These are phyloP conservation scores for Erodium trifolium DNA, from an alignment of 441 rosid species.

Conservation along the genomic window DNA sequence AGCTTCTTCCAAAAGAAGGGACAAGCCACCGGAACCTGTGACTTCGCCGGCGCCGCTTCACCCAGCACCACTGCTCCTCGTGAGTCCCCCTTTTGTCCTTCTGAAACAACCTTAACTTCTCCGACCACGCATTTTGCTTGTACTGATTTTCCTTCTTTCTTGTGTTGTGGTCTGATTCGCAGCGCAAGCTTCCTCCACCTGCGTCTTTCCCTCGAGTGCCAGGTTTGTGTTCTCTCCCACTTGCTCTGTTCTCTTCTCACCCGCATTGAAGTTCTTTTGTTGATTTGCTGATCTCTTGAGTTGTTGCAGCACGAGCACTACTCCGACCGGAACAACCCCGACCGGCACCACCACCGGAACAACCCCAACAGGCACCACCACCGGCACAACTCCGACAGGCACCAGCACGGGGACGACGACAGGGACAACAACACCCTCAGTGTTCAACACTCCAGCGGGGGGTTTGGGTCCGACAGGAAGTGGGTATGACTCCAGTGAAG, in stretches of 20 bases:
- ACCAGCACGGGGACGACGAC: constrained; percentile 24
- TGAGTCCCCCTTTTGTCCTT: constrained; percentile 18
- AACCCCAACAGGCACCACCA: constrained; percentile 10
- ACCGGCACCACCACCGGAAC: no score
- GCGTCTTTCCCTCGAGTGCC: constrained; percentile 55
- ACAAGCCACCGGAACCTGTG: constrained; percentile 53
- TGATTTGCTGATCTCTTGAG: no score
- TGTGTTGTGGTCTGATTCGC: constrained; percentile 23
- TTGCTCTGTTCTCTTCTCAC: no score
- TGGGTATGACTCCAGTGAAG: constrained; percentile 31
- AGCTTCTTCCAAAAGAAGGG: constrained; percentile 78
- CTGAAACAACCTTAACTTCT: no score
- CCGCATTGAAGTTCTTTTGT: no score
- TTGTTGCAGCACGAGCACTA: no score
- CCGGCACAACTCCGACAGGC: constrained; percentile 18
- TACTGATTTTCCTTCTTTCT: not conserved
- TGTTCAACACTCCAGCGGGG: constrained; percentile 20
- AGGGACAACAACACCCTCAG: constrained; percentile 22
- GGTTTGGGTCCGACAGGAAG: constrained; percentile 28
- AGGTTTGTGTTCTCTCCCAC: constrained; percentile 24
- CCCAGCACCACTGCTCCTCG: constrained; percentile 49
- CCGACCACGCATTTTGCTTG: no score
- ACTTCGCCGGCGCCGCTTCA: constrained; percentile 60
- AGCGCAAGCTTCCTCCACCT: constrained; percentile 41
- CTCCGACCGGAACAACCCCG: no score